phyloP scores from a whole-genome alignment of 2,329 filamentous ascomycete genomes.

The Myriosclerotinia curreyana region DNA sequence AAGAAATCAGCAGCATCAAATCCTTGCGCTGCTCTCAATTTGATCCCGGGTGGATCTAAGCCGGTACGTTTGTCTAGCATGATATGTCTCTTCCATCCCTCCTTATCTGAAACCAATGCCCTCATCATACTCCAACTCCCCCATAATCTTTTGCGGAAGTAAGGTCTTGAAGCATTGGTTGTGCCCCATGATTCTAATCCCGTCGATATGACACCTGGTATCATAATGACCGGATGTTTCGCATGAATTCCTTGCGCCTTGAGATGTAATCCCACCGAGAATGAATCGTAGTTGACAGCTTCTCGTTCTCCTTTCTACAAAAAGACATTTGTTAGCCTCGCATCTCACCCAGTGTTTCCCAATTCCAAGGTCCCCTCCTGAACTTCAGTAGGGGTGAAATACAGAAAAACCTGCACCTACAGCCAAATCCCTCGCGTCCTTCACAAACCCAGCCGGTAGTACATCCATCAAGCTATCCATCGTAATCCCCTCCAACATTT shows the following conservation, averaged over 20 bases:
- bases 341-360: neutral
- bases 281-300: constrained; percentile 87
- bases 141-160: constrained; percentile 94
- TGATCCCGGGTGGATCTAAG: constrained; percentile 82
- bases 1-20: constrained; percentile 99
- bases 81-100: constrained; percentile 91
- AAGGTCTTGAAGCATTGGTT: constrained; percentile 75
- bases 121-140: constrained; percentile 99
- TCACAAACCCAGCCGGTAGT: constrained; percentile 79
- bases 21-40: constrained; percentile 87
- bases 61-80: constrained; percentile 94
- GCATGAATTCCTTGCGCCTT: constrained; percentile 76
- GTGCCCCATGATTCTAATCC: constrained; percentile 97
- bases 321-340: constrained; percentile 19
- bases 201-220: constrained; percentile 95
- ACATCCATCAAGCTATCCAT: constrained; percentile 85
- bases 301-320: constrained; percentile 77
- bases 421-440: constrained; percentile 81
- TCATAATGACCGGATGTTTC: constrained; percentile 90
- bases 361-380: neutral
- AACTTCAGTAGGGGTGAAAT: constrained; percentile 8
- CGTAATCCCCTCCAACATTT: constrained; percentile 63
- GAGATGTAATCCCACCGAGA: constrained; percentile 83
- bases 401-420: constrained; percentile 45
- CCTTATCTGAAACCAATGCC: constrained; percentile 87